These are phyloP conservation scores for Bassia scoparia DNA, from an alignment of 148 eudicot genomes.

Conservation along the genomic window DNA sequence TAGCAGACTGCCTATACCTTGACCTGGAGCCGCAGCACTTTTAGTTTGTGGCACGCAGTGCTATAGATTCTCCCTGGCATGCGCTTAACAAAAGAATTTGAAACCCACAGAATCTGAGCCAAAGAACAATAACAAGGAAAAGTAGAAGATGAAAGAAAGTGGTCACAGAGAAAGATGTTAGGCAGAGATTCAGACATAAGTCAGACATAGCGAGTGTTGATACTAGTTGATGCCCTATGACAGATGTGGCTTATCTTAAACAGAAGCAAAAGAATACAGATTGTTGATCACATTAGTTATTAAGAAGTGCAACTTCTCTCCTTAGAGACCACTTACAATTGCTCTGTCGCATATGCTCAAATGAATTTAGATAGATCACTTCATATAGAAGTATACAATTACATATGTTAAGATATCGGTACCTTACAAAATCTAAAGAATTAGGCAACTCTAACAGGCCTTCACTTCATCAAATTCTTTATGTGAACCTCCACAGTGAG, in stretches of 20 bases:
- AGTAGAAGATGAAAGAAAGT: not conserved
- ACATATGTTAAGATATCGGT: not conserved
- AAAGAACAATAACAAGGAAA: not conserved
- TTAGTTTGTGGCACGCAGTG: constrained; percentile 38
- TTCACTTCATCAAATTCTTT: not conserved
- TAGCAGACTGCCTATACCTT: constrained; percentile 30
- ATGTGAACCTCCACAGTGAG: not conserved
- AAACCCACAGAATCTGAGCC: constrained; percentile 80
- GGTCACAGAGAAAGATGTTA: not conserved
- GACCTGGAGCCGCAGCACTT: constrained; percentile 32
- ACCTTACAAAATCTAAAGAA: not conserved
- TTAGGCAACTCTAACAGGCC: not conserved
- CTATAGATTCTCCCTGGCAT: constrained; percentile 35
- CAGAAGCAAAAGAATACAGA: not conserved
- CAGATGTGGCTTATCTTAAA: not conserved
- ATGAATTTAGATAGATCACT: not conserved
- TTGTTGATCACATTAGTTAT: not conserved
- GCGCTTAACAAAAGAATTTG: constrained; percentile 70
- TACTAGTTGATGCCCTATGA: not conserved
- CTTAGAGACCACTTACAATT: not conserved
- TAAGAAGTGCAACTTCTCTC: not conserved
- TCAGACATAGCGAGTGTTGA: not conserved
- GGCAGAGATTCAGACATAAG: not conserved
- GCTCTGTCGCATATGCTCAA: not conserved
- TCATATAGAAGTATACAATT: too few species aligned